phyloP scores from a whole-genome alignment of 2,329 filamentous ascomycete genomes.

The Alternaria ethzedia region DNA sequence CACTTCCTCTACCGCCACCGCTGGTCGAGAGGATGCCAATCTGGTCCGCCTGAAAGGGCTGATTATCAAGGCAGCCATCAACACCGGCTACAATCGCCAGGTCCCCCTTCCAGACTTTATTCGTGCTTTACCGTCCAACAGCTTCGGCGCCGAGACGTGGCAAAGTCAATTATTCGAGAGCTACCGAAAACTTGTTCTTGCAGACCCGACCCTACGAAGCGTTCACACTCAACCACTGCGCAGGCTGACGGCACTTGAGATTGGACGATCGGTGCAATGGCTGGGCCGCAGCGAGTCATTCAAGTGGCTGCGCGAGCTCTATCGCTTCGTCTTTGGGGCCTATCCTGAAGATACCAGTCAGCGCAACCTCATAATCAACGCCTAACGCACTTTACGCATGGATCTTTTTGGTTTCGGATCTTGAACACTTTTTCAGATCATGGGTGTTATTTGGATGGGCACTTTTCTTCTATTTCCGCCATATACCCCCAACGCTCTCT shows the following conservation, averaged over 20 bases:
- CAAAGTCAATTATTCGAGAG: conserved; percentile 75
- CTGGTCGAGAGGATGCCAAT: conserved; percentile 75
- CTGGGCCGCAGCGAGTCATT: conserved; percentile 77
- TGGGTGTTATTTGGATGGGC: conserved; percentile 11
- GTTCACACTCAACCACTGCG: conserved; percentile 59
- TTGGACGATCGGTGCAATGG: conserved; percentile 78
- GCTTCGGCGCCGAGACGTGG: conserved; percentile 75
- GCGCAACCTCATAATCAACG: conserved; percentile 67
- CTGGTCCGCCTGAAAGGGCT: conserved; percentile 78
- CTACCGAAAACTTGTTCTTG: conserved; percentile 80
- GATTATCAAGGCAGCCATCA: conserved; percentile 84
- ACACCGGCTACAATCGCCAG: conserved; percentile 75
- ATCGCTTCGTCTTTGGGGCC: conserved; percentile 83
- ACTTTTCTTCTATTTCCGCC: conserved; percentile 24
- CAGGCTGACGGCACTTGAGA: conserved; percentile 73
- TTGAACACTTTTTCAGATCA: background rate
- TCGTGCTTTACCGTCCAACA: conserved; percentile 74
- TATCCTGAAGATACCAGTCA: conserved; percentile 77
- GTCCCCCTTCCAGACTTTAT: conserved; percentile 75
- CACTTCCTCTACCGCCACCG: conserved; percentile 75
- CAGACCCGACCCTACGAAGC: conserved; percentile 69
- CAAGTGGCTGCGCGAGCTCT: conserved; percentile 80
- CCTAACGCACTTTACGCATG: conserved; percentile 23
- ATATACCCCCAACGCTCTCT: conserved; percentile 43
- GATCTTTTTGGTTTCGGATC: conserved; percentile 1